These are phyloP conservation scores for Nannizziopsis arthrosporioides DNA, from an alignment of 2,329 filamentous ascomycete genomes.

Conservation along the genomic window DNA sequence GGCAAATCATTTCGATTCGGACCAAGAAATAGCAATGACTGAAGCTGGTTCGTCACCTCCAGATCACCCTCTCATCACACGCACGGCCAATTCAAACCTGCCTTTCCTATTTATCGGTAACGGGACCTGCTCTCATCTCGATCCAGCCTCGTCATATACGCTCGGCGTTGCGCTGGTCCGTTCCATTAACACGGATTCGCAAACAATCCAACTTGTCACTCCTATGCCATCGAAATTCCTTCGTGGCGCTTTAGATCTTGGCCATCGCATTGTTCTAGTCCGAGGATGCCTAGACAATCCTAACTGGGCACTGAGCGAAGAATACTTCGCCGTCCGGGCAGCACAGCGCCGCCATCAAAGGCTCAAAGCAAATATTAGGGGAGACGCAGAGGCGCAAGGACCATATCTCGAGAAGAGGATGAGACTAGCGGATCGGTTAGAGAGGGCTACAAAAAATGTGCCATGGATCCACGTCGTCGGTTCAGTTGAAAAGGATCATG, in stretches of 20 bases:
- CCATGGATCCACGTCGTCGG: constrained; percentile 31
- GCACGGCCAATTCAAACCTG: constrained; percentile 35
- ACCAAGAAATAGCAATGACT: constrained; percentile 9
- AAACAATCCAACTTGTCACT: constrained; percentile 39
- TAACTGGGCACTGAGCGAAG: constrained; percentile 36
- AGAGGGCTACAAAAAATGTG: constrained; percentile 26
- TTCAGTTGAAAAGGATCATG: constrained; percentile 10
- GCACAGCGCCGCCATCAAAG: constrained; percentile 26
- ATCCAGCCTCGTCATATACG: constrained; percentile 38
- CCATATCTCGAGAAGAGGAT: not conserved
- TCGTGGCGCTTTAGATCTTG: constrained; percentile 24
- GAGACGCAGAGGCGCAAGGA: not conserved
- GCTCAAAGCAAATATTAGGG: constrained; percentile 18
- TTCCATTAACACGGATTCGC: constrained; percentile 29
- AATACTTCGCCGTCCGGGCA: constrained; percentile 30
- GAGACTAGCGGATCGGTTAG: constrained; percentile 20
- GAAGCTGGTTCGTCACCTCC: constrained; percentile 12
- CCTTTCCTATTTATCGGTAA: constrained; percentile 41
- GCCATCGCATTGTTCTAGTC: constrained; percentile 37
- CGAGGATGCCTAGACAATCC: constrained; percentile 37
- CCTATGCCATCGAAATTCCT: constrained; percentile 32
- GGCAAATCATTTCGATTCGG: constrained; percentile 5
- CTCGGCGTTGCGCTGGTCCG: constrained; percentile 42
- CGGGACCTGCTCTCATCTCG: constrained; percentile 33
- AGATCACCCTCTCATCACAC: constrained; percentile 23